Evolutionary conservation across 495 filamentous ascomycete species (phyloP).

Genomic region (Paragyromitra xinjiangensis): DNA sequence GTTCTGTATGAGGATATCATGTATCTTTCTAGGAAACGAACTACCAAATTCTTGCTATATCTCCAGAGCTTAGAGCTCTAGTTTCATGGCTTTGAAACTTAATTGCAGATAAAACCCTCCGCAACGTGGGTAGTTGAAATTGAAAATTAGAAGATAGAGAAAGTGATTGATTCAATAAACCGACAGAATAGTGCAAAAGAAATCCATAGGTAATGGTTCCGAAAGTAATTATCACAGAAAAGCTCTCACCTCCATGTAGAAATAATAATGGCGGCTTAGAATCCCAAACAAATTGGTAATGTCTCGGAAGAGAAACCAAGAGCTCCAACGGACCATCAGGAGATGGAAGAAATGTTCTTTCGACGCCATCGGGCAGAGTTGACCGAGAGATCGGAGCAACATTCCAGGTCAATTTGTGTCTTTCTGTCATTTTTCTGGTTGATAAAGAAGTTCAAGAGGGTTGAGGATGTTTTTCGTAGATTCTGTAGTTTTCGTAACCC

Average conservation of each 20-base stretch:
- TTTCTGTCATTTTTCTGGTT: constrained; percentile 19
- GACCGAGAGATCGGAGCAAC: not conserved
- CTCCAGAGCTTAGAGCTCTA: not conserved
- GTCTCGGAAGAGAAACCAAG: constrained; percentile 4
- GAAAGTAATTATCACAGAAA: not conserved
- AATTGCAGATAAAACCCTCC: not conserved
- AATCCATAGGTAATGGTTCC: not conserved
- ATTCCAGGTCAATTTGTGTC: constrained; percentile 18
- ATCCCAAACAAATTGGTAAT: not conserved
- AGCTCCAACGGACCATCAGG: constrained; percentile 28
- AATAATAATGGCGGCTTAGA: constrained; percentile 26
- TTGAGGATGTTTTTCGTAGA: not conserved
- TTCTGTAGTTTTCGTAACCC: not conserved
- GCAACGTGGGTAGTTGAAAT: not conserved
- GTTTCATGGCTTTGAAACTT: not conserved
- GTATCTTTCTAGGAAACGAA: not conserved
- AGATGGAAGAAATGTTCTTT: constrained; percentile 24
- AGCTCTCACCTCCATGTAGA: constrained; percentile 34
- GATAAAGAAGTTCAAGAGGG: not conserved
- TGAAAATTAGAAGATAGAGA: not conserved
- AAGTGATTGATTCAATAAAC: constrained; percentile 18
- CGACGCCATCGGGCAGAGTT: constrained; percentile 16
- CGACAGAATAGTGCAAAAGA: not conserved
- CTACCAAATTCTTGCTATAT: not conserved
- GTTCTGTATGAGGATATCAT: not conserved